Percentiles rank a stretch among this genome's conserved stretches.
Evolutionary conservation across 23 red algal genomes (phyloP).

Genomic region (Pyropia yezoensis): DNA sequence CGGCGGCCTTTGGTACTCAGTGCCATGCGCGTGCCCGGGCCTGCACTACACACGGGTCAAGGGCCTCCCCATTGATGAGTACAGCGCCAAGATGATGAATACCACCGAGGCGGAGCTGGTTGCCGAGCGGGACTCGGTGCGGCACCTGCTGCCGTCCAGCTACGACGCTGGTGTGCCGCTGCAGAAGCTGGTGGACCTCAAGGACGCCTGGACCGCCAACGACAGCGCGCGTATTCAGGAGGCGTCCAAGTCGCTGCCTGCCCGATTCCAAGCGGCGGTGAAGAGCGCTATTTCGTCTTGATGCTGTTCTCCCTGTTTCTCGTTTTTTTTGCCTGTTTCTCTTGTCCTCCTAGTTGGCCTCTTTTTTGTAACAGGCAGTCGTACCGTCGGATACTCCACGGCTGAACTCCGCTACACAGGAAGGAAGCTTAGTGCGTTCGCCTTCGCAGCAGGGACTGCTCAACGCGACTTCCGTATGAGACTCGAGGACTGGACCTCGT

Average conservation of each 20-base stretch:
- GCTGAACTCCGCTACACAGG: no score
- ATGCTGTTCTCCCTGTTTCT: no score
- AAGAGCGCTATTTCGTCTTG: background rate
- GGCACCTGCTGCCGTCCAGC: slow-evolving; percentile 69
- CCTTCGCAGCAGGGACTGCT: no score
- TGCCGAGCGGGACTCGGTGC: slow-evolving; percentile 89
- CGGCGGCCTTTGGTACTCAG: slow-evolving; percentile 84
- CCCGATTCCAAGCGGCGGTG: slow-evolving; percentile 26
- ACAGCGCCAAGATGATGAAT: slow-evolving; percentile 86
- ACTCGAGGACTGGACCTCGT: no score
- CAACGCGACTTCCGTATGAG: no score
- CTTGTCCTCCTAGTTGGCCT: no score
- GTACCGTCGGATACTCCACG: no score
- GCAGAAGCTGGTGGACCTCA: slow-evolving; percentile 42
- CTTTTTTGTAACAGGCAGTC: no score
- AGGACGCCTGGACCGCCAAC: slow-evolving; percentile 16
- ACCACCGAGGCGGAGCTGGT: slow-evolving; percentile 78
- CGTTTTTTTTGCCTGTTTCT: no score
- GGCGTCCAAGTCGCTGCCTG: slow-evolving; percentile 24
- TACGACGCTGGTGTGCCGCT: slow-evolving; percentile 23
- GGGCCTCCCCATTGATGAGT: slow-evolving; percentile 86
- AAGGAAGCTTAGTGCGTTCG: no score
- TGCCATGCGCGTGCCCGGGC: slow-evolving; percentile 76
- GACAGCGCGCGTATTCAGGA: slow-evolving; percentile 24
- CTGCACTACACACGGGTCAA: slow-evolving; percentile 63